Conservation (phyloP, 441 rosid species). For the Aleurites moluccanus region DNA sequence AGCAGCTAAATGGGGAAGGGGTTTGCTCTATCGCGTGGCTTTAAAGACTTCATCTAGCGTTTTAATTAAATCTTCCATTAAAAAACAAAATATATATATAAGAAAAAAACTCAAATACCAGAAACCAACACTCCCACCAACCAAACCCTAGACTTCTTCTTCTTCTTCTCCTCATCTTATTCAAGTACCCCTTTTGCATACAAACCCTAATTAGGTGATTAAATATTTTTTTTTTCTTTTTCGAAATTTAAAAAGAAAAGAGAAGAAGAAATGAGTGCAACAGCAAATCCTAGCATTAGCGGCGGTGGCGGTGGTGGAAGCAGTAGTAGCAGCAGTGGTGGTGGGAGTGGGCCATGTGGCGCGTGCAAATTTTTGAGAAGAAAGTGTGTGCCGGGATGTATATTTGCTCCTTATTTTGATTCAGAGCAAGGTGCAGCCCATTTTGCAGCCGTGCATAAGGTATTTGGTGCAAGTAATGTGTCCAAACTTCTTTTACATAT, state of each 20-base stretch:
- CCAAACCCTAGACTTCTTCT: conserved; percentile 28
- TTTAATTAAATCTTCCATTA: conserved; percentile 40
- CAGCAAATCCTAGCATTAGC: conserved; percentile 46
- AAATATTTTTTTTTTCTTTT: background rate
- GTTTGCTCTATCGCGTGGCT: conserved; percentile 90
- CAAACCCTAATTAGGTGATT: conserved; percentile 33
- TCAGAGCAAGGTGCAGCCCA: conserved; percentile 95
- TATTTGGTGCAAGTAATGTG: conserved; percentile 92
- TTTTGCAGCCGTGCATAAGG: conserved; percentile 95
- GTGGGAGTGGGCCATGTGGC: conserved; percentile 81
- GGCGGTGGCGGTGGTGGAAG: conserved; percentile 35
- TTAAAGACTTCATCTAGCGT: conserved; percentile 69
- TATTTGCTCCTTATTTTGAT: conserved; percentile 89
- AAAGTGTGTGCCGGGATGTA: conserved; percentile 83
- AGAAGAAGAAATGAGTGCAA: conserved; percentile 35
- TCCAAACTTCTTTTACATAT: conserved; percentile 78
- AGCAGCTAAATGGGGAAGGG: conserved; percentile 57
- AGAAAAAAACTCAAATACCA: conserved; percentile 1
- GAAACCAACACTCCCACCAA: conserved; percentile 31
- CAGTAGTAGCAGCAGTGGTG: conserved; percentile 30
- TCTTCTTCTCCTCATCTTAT: conserved; percentile 16
- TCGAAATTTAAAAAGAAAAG: conserved; percentile 10
- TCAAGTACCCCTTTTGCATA: background rate
- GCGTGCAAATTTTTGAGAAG: conserved; percentile 94
- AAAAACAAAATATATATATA: background rate